Percentiles rank a stretch among this genome's conserved stretches.
Conservation (phyloP, 208 protist species). For the Lotmaria passim region DNA sequence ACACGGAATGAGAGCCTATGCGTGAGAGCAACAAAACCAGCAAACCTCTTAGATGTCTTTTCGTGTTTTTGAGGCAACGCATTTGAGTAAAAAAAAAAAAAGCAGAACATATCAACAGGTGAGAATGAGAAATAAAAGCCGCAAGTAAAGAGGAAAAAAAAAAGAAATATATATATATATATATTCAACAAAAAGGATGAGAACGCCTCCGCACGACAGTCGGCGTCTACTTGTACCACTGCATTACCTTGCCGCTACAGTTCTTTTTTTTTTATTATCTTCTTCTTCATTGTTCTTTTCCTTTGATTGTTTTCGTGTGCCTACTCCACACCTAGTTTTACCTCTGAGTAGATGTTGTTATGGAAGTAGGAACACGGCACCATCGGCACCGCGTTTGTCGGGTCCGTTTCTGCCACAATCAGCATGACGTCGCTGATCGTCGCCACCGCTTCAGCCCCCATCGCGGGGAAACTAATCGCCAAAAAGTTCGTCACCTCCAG, state of each 20-base stretch:
- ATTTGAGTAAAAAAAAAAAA: conserved; percentile 3
- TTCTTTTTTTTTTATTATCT: neutral
- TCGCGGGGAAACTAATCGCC: conserved; percentile 27
- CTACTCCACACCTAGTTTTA: conserved; percentile 30
- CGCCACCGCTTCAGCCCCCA: conserved; percentile 20
- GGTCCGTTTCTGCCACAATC: conserved; percentile 32
- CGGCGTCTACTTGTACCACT: too few relatives aligned
- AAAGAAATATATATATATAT: neutral
- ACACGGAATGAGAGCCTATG: too few relatives aligned
- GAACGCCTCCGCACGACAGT: too few relatives aligned
- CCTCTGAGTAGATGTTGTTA: conserved; percentile 27
- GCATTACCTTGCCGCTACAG: neutral
- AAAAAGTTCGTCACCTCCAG: conserved; percentile 30
- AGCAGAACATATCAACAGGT: too few relatives aligned
- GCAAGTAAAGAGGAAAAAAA: neutral
- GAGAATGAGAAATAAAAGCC: neutral
- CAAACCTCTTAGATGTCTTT: too few relatives aligned
- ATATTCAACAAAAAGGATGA: neutral
- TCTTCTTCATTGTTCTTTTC: too few relatives aligned
- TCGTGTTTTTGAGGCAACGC: too few relatives aligned
- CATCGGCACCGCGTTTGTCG: conserved; percentile 15
- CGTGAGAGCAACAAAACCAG: neutral
- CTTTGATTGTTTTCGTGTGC: too few relatives aligned
- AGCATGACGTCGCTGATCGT: conserved; percentile 24
- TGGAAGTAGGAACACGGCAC: conserved; percentile 26